A percentile compares a stretch with the other conserved stretches of the same genome.
phyloP scores from a whole-genome alignment of 2,329 filamentous ascomycete species.

The Juglanconis juglandina region DNA sequence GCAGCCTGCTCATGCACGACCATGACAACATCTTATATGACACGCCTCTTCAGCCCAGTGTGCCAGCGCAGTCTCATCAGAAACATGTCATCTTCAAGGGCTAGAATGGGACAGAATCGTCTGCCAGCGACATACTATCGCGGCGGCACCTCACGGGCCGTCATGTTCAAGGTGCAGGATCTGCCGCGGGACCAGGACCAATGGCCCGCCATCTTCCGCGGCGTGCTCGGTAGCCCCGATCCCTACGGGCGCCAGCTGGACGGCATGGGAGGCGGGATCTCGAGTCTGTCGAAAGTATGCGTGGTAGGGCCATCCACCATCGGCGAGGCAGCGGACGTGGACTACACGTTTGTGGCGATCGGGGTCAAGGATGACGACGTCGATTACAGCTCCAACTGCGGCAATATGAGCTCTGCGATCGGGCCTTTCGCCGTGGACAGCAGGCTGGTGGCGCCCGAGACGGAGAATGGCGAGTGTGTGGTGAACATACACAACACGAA shows the following conservation, averaged over 20 bases:
- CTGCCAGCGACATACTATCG: slow-evolving; percentile 59
- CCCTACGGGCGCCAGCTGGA: slow-evolving; percentile 67
- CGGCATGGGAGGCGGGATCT: slow-evolving; percentile 67
- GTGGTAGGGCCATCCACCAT: slow-evolving; percentile 53
- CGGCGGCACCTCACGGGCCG: slow-evolving; percentile 66
- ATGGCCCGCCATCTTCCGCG: slow-evolving; percentile 55
- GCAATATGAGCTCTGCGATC: slow-evolving; percentile 68
- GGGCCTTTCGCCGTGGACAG: slow-evolving; percentile 63
- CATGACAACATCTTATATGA: background rate
- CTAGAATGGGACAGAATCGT: background rate
- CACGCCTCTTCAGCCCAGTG: background rate
- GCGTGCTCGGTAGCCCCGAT: slow-evolving; percentile 64
- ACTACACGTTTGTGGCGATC: slow-evolving; percentile 70
- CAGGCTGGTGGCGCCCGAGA: slow-evolving; percentile 36
- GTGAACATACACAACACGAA: slow-evolving; percentile 70
- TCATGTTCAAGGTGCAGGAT: slow-evolving; percentile 54
- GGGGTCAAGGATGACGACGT: slow-evolving; percentile 59
- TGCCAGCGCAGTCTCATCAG: background rate
- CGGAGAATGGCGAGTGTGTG: slow-evolving; percentile 33
- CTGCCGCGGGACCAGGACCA: slow-evolving; percentile 42
- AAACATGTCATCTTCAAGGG: background rate
- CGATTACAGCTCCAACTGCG: slow-evolving; percentile 69
- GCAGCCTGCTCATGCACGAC: background rate
- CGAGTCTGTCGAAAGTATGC: slow-evolving; percentile 68
- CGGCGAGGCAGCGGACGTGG: slow-evolving; percentile 52